Conservation (phyloP, 2,329 filamentous ascomycete species). For the Neofusicoccum cordaticola region DNA sequence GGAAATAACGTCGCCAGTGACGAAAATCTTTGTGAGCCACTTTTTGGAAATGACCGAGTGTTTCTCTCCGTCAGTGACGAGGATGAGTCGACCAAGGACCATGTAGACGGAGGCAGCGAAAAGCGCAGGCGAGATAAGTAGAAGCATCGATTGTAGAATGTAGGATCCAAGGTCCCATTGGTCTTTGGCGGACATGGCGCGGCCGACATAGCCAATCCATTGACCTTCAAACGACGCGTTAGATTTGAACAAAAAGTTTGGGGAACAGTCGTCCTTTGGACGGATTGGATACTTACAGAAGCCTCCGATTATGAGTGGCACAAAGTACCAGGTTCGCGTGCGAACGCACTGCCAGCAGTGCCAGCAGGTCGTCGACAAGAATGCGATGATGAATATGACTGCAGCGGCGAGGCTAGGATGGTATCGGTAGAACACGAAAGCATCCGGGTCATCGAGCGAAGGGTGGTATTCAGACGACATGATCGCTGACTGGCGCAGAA, state of each 20-base stretch:
- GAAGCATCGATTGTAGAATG: constrained; percentile 43
- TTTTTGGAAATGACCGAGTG: constrained; percentile 33
- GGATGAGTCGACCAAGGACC: constrained; percentile 41
- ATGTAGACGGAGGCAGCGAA: constrained; percentile 48
- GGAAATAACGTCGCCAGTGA: constrained; percentile 40
- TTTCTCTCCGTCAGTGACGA: constrained; percentile 33
- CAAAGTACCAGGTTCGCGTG: constrained; percentile 50
- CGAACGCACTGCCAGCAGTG: constrained; percentile 40
- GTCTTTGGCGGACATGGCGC: constrained; percentile 39
- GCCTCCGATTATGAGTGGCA: constrained; percentile 51
- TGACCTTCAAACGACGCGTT: constrained; percentile 39
- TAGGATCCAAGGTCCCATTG: constrained; percentile 35
- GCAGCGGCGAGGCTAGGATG: constrained; percentile 28
- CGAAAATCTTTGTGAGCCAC: constrained; percentile 43
- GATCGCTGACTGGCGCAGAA: too few relatives aligned
- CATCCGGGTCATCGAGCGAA: neutral
- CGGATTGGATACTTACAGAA: constrained; percentile 33
- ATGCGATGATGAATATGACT: constrained; percentile 29
- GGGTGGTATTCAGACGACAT: neutral
- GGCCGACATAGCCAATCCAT: constrained; percentile 49
- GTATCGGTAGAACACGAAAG: constrained; percentile 29
- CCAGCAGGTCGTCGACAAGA: constrained; percentile 27
- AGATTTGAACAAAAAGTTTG: neutral
- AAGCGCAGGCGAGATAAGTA: constrained; percentile 47
- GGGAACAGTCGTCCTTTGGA: neutral